Evolutionary conservation across 2,329 filamentous ascomycete genomes (phyloP).

Genomic region (Cytospora paraplurivora): DNA sequence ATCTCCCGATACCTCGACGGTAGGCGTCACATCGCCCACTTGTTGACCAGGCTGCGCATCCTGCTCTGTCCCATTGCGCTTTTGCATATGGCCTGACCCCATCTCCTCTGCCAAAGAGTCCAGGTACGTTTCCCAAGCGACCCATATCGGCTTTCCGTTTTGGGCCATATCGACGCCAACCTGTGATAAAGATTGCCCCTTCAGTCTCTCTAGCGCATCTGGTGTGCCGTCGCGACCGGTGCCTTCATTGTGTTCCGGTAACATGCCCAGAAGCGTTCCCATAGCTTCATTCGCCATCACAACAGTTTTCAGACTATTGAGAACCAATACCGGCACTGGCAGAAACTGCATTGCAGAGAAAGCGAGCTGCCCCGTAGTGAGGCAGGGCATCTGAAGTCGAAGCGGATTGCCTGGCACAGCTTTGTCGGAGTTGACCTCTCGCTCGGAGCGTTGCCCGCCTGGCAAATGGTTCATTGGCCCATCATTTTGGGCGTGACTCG

Average conservation of each 20-base stretch:
- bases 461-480: constrained; percentile 6
- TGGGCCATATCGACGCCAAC: constrained; percentile 74
- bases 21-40: constrained; percentile 16
- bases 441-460: constrained; percentile 27
- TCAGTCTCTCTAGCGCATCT: constrained; percentile 59
- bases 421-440: constrained; percentile 23
- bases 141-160: constrained; percentile 62
- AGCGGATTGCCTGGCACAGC: constrained; percentile 37
- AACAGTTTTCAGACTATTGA: constrained; percentile 69
- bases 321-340: constrained; percentile 69
- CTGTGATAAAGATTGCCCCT: constrained; percentile 67
- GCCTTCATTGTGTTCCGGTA: constrained; percentile 44
- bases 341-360: constrained; percentile 73
- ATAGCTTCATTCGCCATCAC: constrained; percentile 76
- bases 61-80: constrained; percentile 28
- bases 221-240: constrained; percentile 43
- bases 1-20: constrained; percentile 13
- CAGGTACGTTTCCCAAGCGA: constrained; percentile 61
- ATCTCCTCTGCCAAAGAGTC: constrained; percentile 54
- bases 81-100: constrained; percentile 29
- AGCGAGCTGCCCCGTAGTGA: constrained; percentile 58
- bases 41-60: background rate
- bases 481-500: background rate
- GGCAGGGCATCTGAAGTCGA: constrained; percentile 46
- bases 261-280: constrained; percentile 66